Percentiles rank a stretch among this genome's conserved stretches.
Conservation (phyloP, 768 basidiomycete genomes). For the Boletus rufocinnamomeus region DNA sequence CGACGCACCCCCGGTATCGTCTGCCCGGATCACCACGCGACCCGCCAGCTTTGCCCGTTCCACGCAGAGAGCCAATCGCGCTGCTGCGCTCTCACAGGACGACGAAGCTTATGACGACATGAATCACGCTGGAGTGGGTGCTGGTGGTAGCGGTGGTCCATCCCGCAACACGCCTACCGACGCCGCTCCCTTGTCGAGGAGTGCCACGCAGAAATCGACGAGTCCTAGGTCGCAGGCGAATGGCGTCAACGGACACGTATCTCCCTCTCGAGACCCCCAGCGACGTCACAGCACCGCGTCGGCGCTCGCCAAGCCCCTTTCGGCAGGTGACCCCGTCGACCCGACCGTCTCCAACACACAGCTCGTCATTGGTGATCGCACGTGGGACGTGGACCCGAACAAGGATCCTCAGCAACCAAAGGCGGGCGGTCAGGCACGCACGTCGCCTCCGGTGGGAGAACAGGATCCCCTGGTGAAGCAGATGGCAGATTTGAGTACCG, state of each 20-base stretch:
- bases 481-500: conserved; percentile 53
- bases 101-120: conserved; percentile 55
- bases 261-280: conserved; percentile 27
- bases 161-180: conserved; percentile 37
- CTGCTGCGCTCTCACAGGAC: conserved; percentile 34
- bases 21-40: conserved; percentile 55
- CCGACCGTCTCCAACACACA: conserved; percentile 67
- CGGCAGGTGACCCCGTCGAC: conserved; percentile 57
- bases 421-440: conserved; percentile 14
- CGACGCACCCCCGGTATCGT: conserved; percentile 63
- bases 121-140: conserved; percentile 65
- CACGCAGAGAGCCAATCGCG: conserved; percentile 37
- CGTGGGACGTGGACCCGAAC: conserved; percentile 65
- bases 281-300: conserved; percentile 31
- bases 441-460: conserved; percentile 39
- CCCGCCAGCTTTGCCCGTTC: conserved; percentile 54
- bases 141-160: conserved; percentile 49
- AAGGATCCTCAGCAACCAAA: conserved; percentile 61
- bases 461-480: conserved; percentile 68
- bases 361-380: conserved; percentile 56
- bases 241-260: conserved; percentile 34
- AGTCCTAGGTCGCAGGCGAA: conserved; percentile 35
- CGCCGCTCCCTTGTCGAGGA: conserved; percentile 32
- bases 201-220: conserved; percentile 34
- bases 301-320: conserved; percentile 30